A percentile compares a stretch with the other conserved stretches of the same genome.
phyloP scores from a whole-genome alignment of 352 stramenopile species.

The Stephanocyclus meneghinianus region DNA sequence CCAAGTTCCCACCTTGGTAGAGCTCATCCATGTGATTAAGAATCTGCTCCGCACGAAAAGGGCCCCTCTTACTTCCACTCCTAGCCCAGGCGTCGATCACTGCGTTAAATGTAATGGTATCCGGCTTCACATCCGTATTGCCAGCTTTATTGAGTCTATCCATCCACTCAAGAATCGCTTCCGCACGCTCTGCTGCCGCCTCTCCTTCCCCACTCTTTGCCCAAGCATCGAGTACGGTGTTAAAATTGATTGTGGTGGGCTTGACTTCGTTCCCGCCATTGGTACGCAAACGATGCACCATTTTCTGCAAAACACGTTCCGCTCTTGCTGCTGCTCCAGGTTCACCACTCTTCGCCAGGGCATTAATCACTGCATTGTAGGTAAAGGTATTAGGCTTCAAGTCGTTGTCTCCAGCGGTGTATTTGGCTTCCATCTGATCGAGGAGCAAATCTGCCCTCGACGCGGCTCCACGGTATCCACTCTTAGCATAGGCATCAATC shows the following conservation, averaged over 20 bases:
- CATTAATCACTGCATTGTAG: slow-evolving; percentile 82
- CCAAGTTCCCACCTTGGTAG: slow-evolving; percentile 67
- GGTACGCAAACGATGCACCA: slow-evolving; percentile 73
- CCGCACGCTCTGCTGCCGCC: slow-evolving; percentile 69
- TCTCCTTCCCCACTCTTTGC: slow-evolving; percentile 74
- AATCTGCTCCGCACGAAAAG: slow-evolving; percentile 76
- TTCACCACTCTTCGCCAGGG: slow-evolving; percentile 77
- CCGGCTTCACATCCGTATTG: slow-evolving; percentile 68
- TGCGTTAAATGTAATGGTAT: slow-evolving; percentile 80
- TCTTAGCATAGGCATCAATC: slow-evolving; percentile 76
- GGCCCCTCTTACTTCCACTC: slow-evolving; percentile 67
- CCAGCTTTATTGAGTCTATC: slow-evolving; percentile 71
- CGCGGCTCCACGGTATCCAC: slow-evolving; percentile 72
- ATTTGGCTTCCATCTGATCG: slow-evolving; percentile 81
- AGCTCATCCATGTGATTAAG: slow-evolving; percentile 82
- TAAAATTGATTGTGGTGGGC: slow-evolving; percentile 82
- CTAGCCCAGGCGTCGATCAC: slow-evolving; percentile 80
- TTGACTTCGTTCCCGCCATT: slow-evolving; percentile 69
- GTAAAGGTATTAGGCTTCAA: slow-evolving; percentile 75
- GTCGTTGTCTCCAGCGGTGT: slow-evolving; percentile 68
- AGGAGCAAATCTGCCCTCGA: slow-evolving; percentile 71
- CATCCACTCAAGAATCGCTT: slow-evolving; percentile 83
- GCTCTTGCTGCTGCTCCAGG: slow-evolving; percentile 67
- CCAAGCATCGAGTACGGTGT: slow-evolving; percentile 75
- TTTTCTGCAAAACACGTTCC: slow-evolving; percentile 78